Base-by-base conservation (phyloP, 164 flowering plant species). In the Paratinospora sagittata region DNA sequence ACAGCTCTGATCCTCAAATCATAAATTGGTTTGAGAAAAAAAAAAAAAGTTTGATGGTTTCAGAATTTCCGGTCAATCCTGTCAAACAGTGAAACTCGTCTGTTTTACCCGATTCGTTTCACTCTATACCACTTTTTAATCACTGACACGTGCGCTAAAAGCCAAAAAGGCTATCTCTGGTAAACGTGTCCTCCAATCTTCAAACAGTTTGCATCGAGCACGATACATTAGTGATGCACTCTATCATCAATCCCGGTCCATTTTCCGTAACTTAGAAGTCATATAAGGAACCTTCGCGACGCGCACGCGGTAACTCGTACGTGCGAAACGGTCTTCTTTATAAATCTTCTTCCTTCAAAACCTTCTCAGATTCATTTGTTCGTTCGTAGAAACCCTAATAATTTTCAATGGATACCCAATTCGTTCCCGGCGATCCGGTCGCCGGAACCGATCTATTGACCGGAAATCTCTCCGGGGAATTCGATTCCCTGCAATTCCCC, bases 401-500 rank as follows among this genome's bases (percentile, higher is more conserved):
- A n/a, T n/a, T n/a, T n/a, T n/a, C 23, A 21, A 61, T 39, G 55
- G 75, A 23, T 17, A 36, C 2, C 7, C 11, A 9, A n/a, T 69
- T 34, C 19, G 68, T 26, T 2, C 52, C 47, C 39, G 58, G 4
- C 24, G 57, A 8, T 36, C 63, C 68, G 16, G 17, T 34, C 16
- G 36, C 36, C 27, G 68, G 36, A 49, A 55, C 21, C 47, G 66
- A 60, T 7, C 66, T 14, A 21, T 26, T 61, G 24, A 69, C 57
- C 47, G 55, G 67, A 58, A 57, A 77, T 30, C 16, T 57, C 10
- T n/a, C n/a, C n/a, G n/a, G n/a, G n/a, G n/a, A n/a, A n/a, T n/a
- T n/a, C n/a, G n/a, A n/a, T n/a, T n/a, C n/a, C n/a, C n/a, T n/a
- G n/a, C n/a, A n/a, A n/a, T n/a, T n/a, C n/a, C n/a, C n/a, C n/a